Base-by-base conservation (phyloP, 371 early-diverging fungal species). In the Zychaea mexicana region DNA sequence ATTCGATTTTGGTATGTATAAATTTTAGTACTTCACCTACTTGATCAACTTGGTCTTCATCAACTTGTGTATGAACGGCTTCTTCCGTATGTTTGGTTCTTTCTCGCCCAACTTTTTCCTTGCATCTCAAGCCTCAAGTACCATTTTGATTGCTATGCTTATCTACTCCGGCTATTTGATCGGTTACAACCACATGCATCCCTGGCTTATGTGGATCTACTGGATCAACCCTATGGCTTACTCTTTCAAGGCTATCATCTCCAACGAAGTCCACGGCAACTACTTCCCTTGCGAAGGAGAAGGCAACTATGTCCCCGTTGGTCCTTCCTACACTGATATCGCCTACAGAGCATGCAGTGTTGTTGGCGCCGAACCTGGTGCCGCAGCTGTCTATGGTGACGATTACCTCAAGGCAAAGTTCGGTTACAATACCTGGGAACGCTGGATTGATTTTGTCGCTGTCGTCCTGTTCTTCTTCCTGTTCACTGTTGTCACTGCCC, bases 151-250 rank as follows among this genome's bases (percentile, higher is more conserved):
- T 47, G 73, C 83, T 31, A 67, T 72, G 62, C 69, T 85, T 54
- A 61, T 89, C 52, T 86, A 89, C 61, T 81, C 82, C 62, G 90
- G 92, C 59, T 90, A 90, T 52, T 77, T 86, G 3, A 56, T 59
- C 17, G 87, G 88, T 19, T 83, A 82, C 46, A 63, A 42, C 4
- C 60, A 74, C 7, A 90, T 92, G 90, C 84, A 89, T 61, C 88
- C 86, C 27, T 90, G 88, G 87, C 80, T 91, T 26, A 73, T 81
- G 55, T 90, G 89, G 90, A 83, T 90, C 31, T 87, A 83, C 70
- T 90, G 87, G 85, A 83, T 89, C 57, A 88, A 84, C 42, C 87
- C 91, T 24, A 73, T 92, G 45, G 85, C 88, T 2, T 90, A 90
- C 61, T 86, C 88, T 9, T 84, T 83, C 68, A 78, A 84, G 65